Percentiles rank a stretch among this genome's conserved stretches.
Evolutionary conservation across 2,329 filamentous ascomycete genomes (phyloP).

Genomic region (Aspergillus spinulosporus): DNA sequence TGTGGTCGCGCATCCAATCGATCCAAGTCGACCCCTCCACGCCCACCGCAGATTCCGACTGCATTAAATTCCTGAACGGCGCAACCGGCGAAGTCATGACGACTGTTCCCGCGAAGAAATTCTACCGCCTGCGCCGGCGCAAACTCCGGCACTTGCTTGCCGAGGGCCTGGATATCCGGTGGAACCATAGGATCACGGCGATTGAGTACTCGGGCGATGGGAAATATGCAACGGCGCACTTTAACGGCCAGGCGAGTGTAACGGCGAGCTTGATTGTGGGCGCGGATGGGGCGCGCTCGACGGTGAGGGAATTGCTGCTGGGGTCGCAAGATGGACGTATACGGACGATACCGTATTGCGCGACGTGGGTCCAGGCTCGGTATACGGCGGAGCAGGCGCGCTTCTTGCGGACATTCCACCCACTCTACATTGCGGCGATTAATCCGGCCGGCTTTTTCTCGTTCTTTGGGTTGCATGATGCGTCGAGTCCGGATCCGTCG

Average conservation of each 20-base stretch:
- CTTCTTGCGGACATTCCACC: not conserved
- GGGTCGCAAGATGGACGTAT: too few relatives aligned
- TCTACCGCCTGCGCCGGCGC: not conserved
- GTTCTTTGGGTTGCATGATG: too few relatives aligned
- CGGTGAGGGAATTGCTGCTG: not conserved
- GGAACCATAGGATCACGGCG: not conserved
- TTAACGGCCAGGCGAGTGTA: not conserved
- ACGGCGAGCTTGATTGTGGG: not conserved
- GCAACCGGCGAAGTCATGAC: not conserved
- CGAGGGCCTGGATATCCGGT: not conserved
- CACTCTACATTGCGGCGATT: too few relatives aligned
- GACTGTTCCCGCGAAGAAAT: not conserved
- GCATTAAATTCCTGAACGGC: not conserved
- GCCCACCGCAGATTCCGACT: not conserved
- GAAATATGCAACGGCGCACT: not conserved
- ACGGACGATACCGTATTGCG: too few relatives aligned
- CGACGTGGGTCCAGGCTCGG: too few relatives aligned
- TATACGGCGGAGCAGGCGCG: not conserved
- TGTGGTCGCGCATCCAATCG: not conserved
- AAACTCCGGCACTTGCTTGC: not conserved
- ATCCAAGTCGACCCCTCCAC: not conserved
- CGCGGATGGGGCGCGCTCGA: not conserved
- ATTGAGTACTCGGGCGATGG: not conserved
- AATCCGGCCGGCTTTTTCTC: too few relatives aligned
- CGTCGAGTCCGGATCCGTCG: too few relatives aligned